phyloP scores from a whole-genome alignment of 2,329 filamentous ascomycete species.

The Colletotrichum cordylinicola region DNA sequence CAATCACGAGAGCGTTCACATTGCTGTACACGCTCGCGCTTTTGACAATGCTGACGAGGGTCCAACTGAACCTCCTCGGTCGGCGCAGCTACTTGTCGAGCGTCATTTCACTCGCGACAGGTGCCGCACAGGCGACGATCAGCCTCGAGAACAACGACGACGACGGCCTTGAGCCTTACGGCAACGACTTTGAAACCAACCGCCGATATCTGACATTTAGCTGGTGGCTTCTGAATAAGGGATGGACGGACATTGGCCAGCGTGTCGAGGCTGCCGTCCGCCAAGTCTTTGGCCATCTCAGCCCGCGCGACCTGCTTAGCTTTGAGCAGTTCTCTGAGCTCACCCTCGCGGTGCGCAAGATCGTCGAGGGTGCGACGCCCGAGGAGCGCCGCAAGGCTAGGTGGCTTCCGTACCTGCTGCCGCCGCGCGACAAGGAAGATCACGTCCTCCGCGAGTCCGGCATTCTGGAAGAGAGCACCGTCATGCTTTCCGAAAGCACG shows the following conservation, averaged over 20 bases:
- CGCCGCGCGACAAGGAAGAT: slow-evolving; percentile 78
- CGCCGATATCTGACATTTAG: slow-evolving; percentile 93
- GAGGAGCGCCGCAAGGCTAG: slow-evolving; percentile 51
- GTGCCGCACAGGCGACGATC: slow-evolving; percentile 76
- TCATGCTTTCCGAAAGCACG: slow-evolving; percentile 34
- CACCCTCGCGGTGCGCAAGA: slow-evolving; percentile 81
- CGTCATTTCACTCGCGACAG: slow-evolving; percentile 88
- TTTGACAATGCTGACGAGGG: slow-evolving; percentile 88
- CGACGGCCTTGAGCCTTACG: slow-evolving; percentile 80
- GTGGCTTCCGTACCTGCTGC: slow-evolving; percentile 88
- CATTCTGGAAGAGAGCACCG: slow-evolving; percentile 64
- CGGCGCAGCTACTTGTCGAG: slow-evolving; percentile 95
- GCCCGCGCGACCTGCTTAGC: slow-evolving; percentile 86
- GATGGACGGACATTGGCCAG: slow-evolving; percentile 82
- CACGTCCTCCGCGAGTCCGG: slow-evolving; percentile 87
- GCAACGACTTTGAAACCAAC: slow-evolving; percentile 96
- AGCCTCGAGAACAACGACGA: slow-evolving; percentile 94
- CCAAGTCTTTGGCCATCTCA: slow-evolving; percentile 87
- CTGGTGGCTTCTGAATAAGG: slow-evolving; percentile 95
- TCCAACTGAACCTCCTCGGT: slow-evolving; percentile 96
- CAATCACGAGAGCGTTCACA: slow-evolving; percentile 89
- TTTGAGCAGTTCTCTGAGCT: slow-evolving; percentile 81
- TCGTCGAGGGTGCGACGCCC: slow-evolving; percentile 72
- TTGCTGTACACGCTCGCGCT: slow-evolving; percentile 90
- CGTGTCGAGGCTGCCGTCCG: slow-evolving; percentile 86